Base-by-base conservation (phyloP, 2,329 filamentous ascomycete species). In the Sclerotinia glacialis region DNA sequence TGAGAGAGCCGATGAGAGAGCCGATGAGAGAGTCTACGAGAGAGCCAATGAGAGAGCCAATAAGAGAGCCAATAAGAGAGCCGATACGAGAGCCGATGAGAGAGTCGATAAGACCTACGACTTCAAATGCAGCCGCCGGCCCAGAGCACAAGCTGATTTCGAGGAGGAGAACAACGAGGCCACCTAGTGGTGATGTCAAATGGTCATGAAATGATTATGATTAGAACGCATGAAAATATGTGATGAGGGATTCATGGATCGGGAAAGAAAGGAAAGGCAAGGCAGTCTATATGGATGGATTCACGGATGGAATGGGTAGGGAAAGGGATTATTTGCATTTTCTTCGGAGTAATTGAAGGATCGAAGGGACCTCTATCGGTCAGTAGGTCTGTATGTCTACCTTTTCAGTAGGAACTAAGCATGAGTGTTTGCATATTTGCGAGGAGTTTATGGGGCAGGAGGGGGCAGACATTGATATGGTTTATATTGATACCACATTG, bases 181-280 rank as follows among this genome's bases (percentile, higher is more conserved):
- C 69, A 44, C 70, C 74, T 26, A 76, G 74, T 69, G 74, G 73
- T 21, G 75, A 77, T 66, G 73, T 75, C 21, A 76, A 76, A 61
- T 77, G 74, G 74, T 73, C 74, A 62, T 76, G 68, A 75, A 11
- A 61, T 65, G 34, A 44, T 50, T 18, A 42, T 42, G 23, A n/a
- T 34, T 44, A 23, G 21, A 34, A 65, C 9, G 47, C 21, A n/a
- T 49, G 28, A 61, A 21, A 23, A 34, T 18, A 12, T 12, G 49
- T 44, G 23, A 65, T 52, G 21, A 60, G 23, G 34, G 4, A 49
- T 50, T 5, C 14, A 52, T 42, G 54, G 26, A 31, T 53, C 23
- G 23, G 37, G 14, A 60, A 40, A 23, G 28, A 14, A 47, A 5
- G 16, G 6, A 52, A 14, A 23, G 18, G 14, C 18, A n/a, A 8